Evolutionary conservation across 441 rosid genomes (phyloP).

Genomic region (Populus trichocarpa): DNA sequence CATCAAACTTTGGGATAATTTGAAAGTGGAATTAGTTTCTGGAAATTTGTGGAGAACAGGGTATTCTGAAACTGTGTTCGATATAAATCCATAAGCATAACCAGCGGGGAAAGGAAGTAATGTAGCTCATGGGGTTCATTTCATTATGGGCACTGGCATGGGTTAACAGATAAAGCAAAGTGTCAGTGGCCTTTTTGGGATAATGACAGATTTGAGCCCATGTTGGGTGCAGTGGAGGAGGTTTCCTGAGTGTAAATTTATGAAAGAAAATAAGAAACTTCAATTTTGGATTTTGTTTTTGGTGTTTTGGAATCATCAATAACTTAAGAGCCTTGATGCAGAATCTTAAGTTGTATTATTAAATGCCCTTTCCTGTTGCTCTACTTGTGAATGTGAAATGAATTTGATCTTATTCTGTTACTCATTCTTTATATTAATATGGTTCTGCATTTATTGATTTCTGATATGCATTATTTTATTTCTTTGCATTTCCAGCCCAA

Average conservation of each 20-base stretch:
- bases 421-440: background rate
- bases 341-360: background rate
- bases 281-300: background rate
- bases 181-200: background rate
- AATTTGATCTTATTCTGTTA: background rate
- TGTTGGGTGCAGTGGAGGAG: background rate
- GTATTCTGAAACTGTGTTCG: background rate
- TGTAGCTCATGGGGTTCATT: background rate
- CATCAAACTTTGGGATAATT: background rate
- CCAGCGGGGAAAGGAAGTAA: background rate
- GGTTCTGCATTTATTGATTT: constrained; percentile 13
- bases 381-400: background rate
- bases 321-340: background rate
- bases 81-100: background rate
- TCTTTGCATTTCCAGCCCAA: constrained; percentile 43
- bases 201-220: background rate
- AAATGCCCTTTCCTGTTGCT: constrained; percentile 3
- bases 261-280: background rate
- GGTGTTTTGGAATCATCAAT: background rate
- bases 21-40: background rate
- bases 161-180: background rate
- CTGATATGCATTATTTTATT: constrained; percentile 17
- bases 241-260: background rate
- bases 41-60: background rate
- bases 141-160: background rate